Percentiles rank a stretch among this genome's conserved stretches.
These are phyloP conservation scores for Elasticomyces elasticus DNA, from an alignment of 495 filamentous ascomycete species.

Conservation along the genomic window DNA sequence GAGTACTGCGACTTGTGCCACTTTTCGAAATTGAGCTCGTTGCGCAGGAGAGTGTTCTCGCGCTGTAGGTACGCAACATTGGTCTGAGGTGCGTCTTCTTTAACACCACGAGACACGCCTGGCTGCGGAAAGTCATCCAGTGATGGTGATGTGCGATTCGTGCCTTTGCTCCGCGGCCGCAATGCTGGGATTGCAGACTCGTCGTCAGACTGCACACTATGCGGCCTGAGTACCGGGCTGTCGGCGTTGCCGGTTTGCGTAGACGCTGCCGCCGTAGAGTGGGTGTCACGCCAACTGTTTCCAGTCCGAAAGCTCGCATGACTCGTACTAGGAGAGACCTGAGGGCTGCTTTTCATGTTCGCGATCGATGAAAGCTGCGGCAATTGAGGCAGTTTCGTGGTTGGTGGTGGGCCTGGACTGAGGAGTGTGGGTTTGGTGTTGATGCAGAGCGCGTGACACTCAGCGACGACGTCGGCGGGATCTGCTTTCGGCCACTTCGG, in stretches of 20 bases:
- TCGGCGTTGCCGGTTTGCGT: conserved; percentile 23
- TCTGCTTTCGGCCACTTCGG: conserved; percentile 65
- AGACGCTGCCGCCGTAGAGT: conserved; percentile 38
- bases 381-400: conserved; percentile 28
- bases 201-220: background rate
- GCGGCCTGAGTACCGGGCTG: conserved; percentile 19
- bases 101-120: background rate
- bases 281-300: conserved; percentile 38
- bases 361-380: conserved; percentile 24
- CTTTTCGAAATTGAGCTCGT: conserved; percentile 67
- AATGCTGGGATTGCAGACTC: background rate
- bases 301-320: conserved; percentile 15
- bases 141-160: conserved; percentile 8
- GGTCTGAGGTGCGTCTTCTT: conserved; percentile 24
- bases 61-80: conserved; percentile 51
- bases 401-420: conserved; percentile 30
- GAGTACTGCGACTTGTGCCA: conserved; percentile 69
- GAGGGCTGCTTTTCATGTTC: conserved; percentile 1
- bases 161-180: conserved; percentile 5
- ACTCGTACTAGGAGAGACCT: conserved; percentile 12
- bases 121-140: conserved; percentile 28
- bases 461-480: conserved; percentile 58
- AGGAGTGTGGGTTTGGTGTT: conserved; percentile 27
- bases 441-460: conserved; percentile 50
- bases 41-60: conserved; percentile 55